Evolutionary conservation across 2,329 filamentous ascomycete genomes (phyloP), one percentile per base, ranked within the genome.

Genomic region (Microdochium trichocladiopsis): DNA sequence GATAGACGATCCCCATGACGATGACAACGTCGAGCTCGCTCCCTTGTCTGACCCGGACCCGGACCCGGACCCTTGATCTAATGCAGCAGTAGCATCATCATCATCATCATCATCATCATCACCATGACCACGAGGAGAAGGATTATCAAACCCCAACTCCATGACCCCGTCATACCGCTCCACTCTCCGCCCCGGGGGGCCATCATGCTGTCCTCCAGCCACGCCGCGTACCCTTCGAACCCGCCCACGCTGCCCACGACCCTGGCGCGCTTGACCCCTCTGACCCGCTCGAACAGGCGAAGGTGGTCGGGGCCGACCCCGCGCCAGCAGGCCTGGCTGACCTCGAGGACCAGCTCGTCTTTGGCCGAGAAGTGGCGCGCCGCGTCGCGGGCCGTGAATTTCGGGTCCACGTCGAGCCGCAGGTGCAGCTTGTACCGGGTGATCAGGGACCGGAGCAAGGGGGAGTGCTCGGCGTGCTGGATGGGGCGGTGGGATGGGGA

Each of bases 141-240:
- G 33, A 5, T 12, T 45, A 4, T 21, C 45, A 23, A 52, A 47
- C 36, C 18, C 24, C 33, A 24, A 43, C 51, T 43, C 31, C 52
- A 50, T 51, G 51, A 4, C 50, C 49, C 55, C 58, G 57, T 2
- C 18, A 14, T 48, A 60, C 60, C 3, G 54, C 56, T 45, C 52
- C 48, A 16, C 59, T 50, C 23, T 22, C 21, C 21, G 49, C 16
- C 57, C 55, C 6, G 37, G 48, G 8, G 48, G 1, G 57, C 61
- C 61, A 56, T 66, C 70, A 76, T 74, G 49, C 61, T 57, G 3
- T 49, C 49, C 56, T 64, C 63, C 23, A 77, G 62, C 72, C 73
- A 76, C 9, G 51, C 52, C 3, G 71, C 60, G 52, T 77, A 76
- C n/a, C 63, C 64, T 52, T 71, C 69, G 47, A 74, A 72, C 36